Base-by-base conservation (phyloP, 257 asterid species). In the Solanum virginianum region DNA sequence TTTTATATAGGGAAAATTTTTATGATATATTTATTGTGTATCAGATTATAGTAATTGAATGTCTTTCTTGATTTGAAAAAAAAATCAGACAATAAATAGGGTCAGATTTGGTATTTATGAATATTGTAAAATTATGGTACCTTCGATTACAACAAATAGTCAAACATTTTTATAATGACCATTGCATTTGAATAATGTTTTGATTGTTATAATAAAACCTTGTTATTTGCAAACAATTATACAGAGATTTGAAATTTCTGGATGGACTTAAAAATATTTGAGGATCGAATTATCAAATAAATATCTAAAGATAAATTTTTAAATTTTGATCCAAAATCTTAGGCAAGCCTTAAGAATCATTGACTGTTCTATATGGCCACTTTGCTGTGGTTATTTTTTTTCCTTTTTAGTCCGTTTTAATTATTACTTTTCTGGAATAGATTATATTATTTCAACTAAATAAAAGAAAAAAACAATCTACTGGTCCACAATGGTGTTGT, bases 51-150 rank as follows among this genome's bases (percentile, higher is more conserved):
- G 12, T 16, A 36, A 68, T 32, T 69, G 24, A 49, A 8, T 32
- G 7, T n/a, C 41, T 36, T 18, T 36, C 32, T 51, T 8, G 4
- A 45, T 47, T 74, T n/a, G 41, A 47, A 74, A 2, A 74, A 47
- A 24, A 75, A 7, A 13, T 51, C 82, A 77, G 5, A 51, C 16
- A 24, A 77, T 16, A 53, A 51, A 24, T 29, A 51, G 24, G 17
- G 26, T 9, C 10, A 36, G 17, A 77, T 77, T 77, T 77, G 82
- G 82, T 15, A 77, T 68, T 68, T 36, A 68, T 68, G 77, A 57
- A 8, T 32, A 32, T 32, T 32, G 36, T 32, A 32, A 32, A 32
- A 2, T 32, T 32, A 32, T 32, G 36, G 36, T 32, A 32, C 36
- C 36, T 32, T 20, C 20, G n/a, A 59, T 59, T 59, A 59, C 15